phyloP scores from a whole-genome alignment of 371 early-diverging fungal species.

The Apophysomyces ossiformis region DNA sequence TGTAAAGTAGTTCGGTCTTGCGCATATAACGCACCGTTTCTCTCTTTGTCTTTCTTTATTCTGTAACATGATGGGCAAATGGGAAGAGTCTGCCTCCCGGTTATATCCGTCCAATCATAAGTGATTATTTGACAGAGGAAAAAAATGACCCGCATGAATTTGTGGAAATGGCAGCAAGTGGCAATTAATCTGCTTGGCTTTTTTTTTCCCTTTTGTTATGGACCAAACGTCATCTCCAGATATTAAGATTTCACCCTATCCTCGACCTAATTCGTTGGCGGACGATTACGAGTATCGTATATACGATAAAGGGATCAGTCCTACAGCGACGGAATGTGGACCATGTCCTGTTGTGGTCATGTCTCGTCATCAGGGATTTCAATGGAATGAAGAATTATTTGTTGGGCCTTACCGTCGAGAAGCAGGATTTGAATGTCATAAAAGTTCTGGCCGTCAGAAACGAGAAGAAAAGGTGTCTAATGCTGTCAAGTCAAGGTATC shows the following conservation, averaged over 20 bases:
- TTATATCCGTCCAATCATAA: too few species aligned
- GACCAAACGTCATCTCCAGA: neutral
- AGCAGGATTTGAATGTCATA: conserved; percentile 15
- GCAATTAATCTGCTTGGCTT: neutral
- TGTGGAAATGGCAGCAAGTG: neutral
- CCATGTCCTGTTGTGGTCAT: conserved; percentile 26
- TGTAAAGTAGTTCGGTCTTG: too few species aligned
- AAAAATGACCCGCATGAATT: neutral
- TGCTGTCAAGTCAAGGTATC: conserved; percentile 8
- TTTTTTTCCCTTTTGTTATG: neutral
- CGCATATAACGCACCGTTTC: too few species aligned
- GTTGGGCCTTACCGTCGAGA: conserved; percentile 20
- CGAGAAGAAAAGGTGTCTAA: conserved; percentile 17
- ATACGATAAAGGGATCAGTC: conserved; percentile 28
- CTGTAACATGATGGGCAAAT: too few species aligned
- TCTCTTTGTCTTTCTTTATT: too few species aligned
- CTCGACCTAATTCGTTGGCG: conserved; percentile 19
- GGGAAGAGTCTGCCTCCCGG: too few species aligned
- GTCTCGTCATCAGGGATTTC: conserved; percentile 31
- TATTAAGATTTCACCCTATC: neutral
- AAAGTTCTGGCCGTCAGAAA: conserved; percentile 21
- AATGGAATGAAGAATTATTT: conserved; percentile 32
- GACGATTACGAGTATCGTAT: conserved; percentile 42
- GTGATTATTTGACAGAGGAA: too few species aligned
- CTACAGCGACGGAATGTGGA: neutral